phyloP scores from a whole-genome alignment of 2,329 filamentous ascomycete species.

The Penicillium sp. region DNA sequence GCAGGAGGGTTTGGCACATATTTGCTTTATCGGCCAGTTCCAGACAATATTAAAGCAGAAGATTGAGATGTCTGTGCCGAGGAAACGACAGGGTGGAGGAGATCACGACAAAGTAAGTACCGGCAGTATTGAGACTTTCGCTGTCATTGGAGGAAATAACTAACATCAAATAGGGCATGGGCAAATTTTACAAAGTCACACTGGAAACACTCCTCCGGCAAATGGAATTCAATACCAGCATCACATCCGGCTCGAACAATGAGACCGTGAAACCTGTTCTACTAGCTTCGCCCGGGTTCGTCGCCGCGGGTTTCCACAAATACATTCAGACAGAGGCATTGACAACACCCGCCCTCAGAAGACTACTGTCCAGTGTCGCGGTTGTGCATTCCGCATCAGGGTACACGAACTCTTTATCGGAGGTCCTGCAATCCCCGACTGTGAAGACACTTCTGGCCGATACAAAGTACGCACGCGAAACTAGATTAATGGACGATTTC shows the following conservation, averaged over 20 bases:
- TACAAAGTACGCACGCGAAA: constrained; percentile 85
- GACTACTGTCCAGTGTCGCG: constrained; percentile 60
- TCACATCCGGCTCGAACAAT: constrained; percentile 38
- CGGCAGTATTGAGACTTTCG: neutral
- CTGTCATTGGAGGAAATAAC: neutral
- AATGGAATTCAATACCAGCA: constrained; percentile 65
- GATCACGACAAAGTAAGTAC: constrained; percentile 50
- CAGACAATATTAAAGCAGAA: constrained; percentile 53
- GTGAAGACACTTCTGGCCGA: constrained; percentile 77
- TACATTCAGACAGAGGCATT: constrained; percentile 66
- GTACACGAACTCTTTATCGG: constrained; percentile 82
- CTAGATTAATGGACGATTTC: constrained; percentile 81
- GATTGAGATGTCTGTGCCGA: constrained; percentile 49
- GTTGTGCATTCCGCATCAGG: constrained; percentile 84
- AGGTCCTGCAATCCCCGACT: constrained; percentile 79
- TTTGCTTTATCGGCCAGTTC: constrained; percentile 53
- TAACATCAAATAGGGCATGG: constrained; percentile 56
- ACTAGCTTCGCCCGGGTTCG: constrained; percentile 86
- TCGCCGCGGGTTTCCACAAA: constrained; percentile 75
- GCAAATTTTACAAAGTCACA: constrained; percentile 75
- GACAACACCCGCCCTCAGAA: constrained; percentile 62
- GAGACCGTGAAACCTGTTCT: constrained; percentile 63
- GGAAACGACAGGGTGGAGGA: constrained; percentile 48
- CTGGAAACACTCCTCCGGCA: constrained; percentile 74
- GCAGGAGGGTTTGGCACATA: constrained; percentile 67